Percentiles rank a stretch among this genome's conserved stretches.
These are phyloP conservation scores for Fraxinus pennsylvanica DNA, from an alignment of 257 asterid species.

Conservation along the genomic window DNA sequence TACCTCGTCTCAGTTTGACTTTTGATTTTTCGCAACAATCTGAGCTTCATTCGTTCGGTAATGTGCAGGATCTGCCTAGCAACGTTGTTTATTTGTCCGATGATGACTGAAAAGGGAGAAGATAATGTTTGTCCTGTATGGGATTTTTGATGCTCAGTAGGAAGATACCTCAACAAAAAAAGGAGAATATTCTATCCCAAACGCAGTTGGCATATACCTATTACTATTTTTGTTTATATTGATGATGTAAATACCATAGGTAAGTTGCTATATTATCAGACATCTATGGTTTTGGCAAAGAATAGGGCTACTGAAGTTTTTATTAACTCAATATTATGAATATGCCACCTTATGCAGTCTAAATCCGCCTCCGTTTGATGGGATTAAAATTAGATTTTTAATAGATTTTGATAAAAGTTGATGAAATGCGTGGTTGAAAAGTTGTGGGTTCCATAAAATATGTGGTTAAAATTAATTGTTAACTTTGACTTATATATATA, in stretches of 20 bases:
- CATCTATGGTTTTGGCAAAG: neutral
- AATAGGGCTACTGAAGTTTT: neutral
- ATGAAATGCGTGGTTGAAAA: too few species aligned
- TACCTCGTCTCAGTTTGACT: constrained; percentile 20
- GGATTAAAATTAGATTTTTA: too few species aligned
- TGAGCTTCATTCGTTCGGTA: neutral
- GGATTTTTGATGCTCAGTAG: neutral
- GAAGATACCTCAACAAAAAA: neutral
- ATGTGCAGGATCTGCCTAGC: neutral
- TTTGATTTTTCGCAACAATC: neutral
- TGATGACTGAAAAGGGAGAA: neutral
- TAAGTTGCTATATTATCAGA: neutral
- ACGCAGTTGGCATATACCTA: neutral
- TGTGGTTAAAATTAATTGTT: too few species aligned
- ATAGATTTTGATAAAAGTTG: too few species aligned
- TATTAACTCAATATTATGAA: too few species aligned
- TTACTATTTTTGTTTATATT: neutral
- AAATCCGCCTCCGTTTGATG: too few species aligned
- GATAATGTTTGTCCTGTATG: neutral
- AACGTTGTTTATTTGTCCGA: neutral
- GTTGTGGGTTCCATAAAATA: too few species aligned
- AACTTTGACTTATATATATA: too few species aligned
- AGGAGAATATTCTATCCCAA: neutral
- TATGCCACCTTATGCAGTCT: too few species aligned
- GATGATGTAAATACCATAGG: neutral